Evolutionary conservation across 306 rosid genomes (phyloP).

Genomic region (Lathyrus sativus): DNA sequence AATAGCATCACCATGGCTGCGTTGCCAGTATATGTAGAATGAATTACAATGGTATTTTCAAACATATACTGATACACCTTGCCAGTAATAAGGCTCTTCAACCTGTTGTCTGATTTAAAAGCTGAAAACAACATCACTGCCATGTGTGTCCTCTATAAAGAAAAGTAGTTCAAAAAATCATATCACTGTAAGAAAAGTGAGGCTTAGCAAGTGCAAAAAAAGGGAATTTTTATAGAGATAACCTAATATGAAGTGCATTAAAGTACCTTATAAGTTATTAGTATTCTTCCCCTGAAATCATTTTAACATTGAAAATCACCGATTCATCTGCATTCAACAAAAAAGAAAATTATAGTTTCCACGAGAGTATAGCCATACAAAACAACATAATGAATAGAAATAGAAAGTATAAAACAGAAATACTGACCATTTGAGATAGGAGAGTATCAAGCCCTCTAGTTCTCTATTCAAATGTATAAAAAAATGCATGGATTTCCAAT

Average conservation of each 20-base stretch:
- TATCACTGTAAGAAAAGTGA: background rate
- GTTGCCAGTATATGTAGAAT: conserved; percentile 26
- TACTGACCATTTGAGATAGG: conserved; percentile 8
- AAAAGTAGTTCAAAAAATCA: background rate
- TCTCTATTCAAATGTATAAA: background rate
- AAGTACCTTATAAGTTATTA: conserved; percentile 2
- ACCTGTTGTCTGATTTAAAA: conserved; percentile 21
- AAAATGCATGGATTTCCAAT: background rate
- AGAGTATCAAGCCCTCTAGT: background rate
- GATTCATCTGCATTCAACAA: background rate
- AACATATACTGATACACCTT: conserved; percentile 33
- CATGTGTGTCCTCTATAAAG: conserved; percentile 4
- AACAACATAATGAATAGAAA: background rate
- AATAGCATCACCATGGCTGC: conserved; percentile 35
- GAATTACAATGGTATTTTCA: background rate
- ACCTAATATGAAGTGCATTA: background rate
- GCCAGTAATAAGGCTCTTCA: conserved; percentile 30
- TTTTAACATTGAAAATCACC: background rate
- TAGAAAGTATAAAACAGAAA: background rate
- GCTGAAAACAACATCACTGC: conserved; percentile 36
- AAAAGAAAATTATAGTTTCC: background rate
- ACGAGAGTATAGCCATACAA: background rate
- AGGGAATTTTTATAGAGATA: background rate
- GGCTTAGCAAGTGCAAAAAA: background rate
- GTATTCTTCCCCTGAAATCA: background rate